phyloP scores from a whole-genome alignment of 164 flowering plant genomes.

The Dillenia turbinata region DNA sequence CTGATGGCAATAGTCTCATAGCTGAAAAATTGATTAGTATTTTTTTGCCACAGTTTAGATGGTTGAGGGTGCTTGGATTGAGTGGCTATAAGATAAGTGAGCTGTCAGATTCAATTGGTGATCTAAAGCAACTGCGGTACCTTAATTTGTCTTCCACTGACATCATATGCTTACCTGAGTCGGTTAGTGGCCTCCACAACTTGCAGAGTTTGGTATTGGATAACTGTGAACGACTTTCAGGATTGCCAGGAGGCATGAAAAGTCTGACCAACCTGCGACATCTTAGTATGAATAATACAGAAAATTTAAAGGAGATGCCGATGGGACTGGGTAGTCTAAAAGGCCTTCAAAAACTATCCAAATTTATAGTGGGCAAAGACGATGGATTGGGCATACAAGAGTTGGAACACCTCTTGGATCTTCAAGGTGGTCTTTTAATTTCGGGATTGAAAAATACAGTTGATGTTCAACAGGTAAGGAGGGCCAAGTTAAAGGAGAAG shows the following conservation, averaged over 20 bases:
- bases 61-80: neutral
- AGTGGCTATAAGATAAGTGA: neutral
- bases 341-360: neutral
- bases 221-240: neutral
- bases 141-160: conserved; percentile 9
- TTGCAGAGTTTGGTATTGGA: conserved; percentile 9
- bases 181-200: neutral
- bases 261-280: conserved; percentile 7
- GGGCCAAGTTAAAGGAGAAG: too few species aligned
- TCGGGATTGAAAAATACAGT: too few species aligned
- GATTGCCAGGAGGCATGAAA: conserved; percentile 4
- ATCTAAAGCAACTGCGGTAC: conserved; percentile 13
- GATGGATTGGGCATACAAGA: too few species aligned
- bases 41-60: too few species aligned
- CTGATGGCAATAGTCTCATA: too few species aligned
- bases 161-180: conserved; percentile 3
- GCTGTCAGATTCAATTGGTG: conserved; percentile 5
- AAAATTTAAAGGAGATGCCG: neutral
- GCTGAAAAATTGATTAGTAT: too few species aligned
- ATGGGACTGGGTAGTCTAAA: neutral
- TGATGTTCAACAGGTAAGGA: too few species aligned
- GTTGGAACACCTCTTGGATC: too few species aligned
- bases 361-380: too few species aligned
- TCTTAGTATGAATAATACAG: neutral
- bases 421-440: too few species aligned